Conservation (phyloP, 73 alveolate species). For the Paramecium sonneborni region DNA sequence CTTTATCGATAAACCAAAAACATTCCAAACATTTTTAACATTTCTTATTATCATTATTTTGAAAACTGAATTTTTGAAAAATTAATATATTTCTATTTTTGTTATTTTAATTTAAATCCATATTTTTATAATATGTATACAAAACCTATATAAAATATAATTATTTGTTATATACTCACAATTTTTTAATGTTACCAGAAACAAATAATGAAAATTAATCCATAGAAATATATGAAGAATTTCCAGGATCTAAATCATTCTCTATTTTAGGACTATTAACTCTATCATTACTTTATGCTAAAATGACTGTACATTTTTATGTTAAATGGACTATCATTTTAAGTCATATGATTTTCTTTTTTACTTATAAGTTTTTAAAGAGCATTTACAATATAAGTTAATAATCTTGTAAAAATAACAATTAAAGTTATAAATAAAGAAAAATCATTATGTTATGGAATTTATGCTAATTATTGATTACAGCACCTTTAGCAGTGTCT, state of each 20-base stretch:
- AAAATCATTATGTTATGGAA: neutral
- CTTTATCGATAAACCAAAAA: neutral
- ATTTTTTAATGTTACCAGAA: neutral
- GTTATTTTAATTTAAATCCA: too few relatives aligned
- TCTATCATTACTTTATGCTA: slow-evolving; percentile 50
- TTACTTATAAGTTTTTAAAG: slow-evolving; percentile 30
- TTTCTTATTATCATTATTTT: too few relatives aligned
- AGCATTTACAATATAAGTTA: neutral
- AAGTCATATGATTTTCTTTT: slow-evolving; percentile 45
- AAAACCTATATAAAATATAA: too few relatives aligned
- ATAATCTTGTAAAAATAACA: neutral
- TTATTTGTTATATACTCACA: too few relatives aligned
- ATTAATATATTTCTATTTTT: too few relatives aligned
- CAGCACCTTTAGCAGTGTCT: slow-evolving; percentile 51
- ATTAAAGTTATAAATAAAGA: neutral
- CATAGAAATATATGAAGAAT: neutral
- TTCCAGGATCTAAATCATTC: slow-evolving; percentile 61
- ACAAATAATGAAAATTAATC: neutral
- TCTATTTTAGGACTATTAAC: slow-evolving; percentile 36
- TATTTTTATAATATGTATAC: too few relatives aligned
- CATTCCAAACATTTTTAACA: neutral
- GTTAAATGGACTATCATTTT: slow-evolving; percentile 56
- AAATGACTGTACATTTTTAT: slow-evolving; percentile 46
- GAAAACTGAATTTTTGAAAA: too few relatives aligned
- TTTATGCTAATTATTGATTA: neutral